A percentile compares a stretch with the other conserved stretches of the same genome.
phyloP scores from a whole-genome alignment of 139 green algal genomes.

The Limnomonas spitsbergensis region DNA sequence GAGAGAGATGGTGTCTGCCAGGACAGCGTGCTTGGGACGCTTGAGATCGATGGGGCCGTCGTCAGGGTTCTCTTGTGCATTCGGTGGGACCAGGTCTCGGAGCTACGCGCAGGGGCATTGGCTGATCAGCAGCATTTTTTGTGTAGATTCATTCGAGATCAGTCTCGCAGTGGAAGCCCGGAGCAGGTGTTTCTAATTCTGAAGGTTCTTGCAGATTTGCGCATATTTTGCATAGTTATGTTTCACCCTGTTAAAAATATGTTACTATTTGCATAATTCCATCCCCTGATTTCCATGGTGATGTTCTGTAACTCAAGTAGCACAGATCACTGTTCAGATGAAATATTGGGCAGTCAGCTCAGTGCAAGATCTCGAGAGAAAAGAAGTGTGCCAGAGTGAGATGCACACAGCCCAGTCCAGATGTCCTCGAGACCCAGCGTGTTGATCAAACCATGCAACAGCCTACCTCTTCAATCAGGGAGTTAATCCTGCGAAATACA shows the following conservation, averaged over 20 bases:
- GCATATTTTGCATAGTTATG: no score
- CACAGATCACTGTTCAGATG: background rate
- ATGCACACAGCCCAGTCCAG: no score
- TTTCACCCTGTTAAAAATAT: no score
- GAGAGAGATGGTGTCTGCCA: background rate
- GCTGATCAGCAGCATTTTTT: background rate
- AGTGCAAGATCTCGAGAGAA: background rate
- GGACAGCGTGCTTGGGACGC: background rate
- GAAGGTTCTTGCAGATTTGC: no score
- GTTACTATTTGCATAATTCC: no score
- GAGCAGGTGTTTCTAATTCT: no score
- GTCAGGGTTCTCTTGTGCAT: background rate
- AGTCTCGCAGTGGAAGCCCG: no score
- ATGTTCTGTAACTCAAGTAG: no score
- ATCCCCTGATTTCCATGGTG: no score
- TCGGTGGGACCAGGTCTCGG: background rate
- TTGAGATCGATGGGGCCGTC: background rate
- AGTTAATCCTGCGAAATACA: conserved; percentile 2
- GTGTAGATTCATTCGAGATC: no score
- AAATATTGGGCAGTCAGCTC: background rate
- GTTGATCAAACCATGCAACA: background rate
- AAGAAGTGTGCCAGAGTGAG: background rate
- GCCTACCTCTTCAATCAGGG: background rate
- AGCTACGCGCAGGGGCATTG: background rate
- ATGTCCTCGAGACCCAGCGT: no score